Percentiles rank a stretch among this genome's conserved stretches.
These are phyloP conservation scores for Ogataea siamensis DNA, from an alignment of 805 yeast genomes.

Conservation along the genomic window DNA sequence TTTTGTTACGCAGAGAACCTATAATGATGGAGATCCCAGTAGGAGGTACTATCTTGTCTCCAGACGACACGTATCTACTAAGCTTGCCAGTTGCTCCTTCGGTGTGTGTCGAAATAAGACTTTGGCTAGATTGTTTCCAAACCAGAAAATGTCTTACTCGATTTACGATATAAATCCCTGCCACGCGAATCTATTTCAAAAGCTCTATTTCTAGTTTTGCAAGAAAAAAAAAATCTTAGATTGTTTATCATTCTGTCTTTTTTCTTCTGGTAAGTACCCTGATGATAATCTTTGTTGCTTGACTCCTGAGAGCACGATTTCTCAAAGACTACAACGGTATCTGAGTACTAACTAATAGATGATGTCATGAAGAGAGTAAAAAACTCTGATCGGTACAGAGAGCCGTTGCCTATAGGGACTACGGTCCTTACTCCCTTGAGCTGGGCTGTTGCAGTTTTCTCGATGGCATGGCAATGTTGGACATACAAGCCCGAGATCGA, in stretches of 20 bases:
- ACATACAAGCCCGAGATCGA: constrained; percentile 9
- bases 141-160: too few species aligned
- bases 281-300: constrained; percentile 21
- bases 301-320: constrained; percentile 27
- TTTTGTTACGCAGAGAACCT: too few species aligned
- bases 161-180: too few species aligned
- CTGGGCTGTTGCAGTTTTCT: constrained; percentile 38
- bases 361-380: constrained; percentile 7
- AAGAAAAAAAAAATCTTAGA: constrained; percentile 2
- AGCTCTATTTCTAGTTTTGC: not conserved
- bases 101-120: too few species aligned
- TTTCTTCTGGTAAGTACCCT: constrained; percentile 11
- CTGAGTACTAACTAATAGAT: constrained; percentile 25
- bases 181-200: too few species aligned
- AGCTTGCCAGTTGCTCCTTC: too few species aligned
- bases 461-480: constrained; percentile 22
- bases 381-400: constrained; percentile 10
- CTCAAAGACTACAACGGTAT: constrained; percentile 40
- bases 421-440: constrained; percentile 43
- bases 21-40: too few species aligned
- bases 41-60: too few species aligned
- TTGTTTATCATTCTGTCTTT: constrained; percentile 1
- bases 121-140: too few species aligned
- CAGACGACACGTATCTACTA: too few species aligned
- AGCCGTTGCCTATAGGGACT: constrained; percentile 42